Base-by-base conservation (phyloP, 2,329 filamentous ascomycete species). In the Monilinia vaccinii-corymbosi region DNA sequence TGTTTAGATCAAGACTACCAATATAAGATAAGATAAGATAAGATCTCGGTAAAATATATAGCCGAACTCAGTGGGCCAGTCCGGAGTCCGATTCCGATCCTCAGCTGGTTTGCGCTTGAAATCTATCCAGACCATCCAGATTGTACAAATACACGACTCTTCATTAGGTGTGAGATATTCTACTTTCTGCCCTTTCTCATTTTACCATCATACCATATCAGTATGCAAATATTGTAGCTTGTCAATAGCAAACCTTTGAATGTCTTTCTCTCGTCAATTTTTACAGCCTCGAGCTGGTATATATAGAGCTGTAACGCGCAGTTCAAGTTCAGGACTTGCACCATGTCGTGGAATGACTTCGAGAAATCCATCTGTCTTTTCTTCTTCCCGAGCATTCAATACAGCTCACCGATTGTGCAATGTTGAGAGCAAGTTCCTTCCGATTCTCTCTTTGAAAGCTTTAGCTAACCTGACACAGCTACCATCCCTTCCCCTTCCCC, bases 251-350 rank as follows among this genome's bases (percentile, higher is more conserved):
- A 21, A 28, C 31, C 8, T 13, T 42, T 14, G 44, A 18, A 58
- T 58, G 56, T 52, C 56, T 52, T 45, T 58, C 56, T 36, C 56
- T 28, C 47, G 25, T 13, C 46, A 52, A 28, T 28, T 58, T 23
- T 52, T 58, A 28, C 38, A 42, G 56, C 21, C 47, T 44, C 36
- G 34, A 25, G 56, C 36, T 32, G n/a, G 56, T 25, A 34, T 52
- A n/a, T 44, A 23, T 32, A 44, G 38, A 34, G 46, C 56, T 14
- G 18, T 25, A 25, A 28, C 36, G 23, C 56, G 36, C 38, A n/a
- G n/a, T 52, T 32, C 47, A 23, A n/a, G n/a, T 52, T 32, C 47
- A 23, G 48, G 46, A n/a, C 25, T 52, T 13, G 28, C 16, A 42
- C 47, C 44, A 32, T 32, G 21, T n/a, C 21, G 28, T 40, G 31